Conservation (phyloP, 805 yeast species). For the Tetrapisispora taiwanensis region DNA sequence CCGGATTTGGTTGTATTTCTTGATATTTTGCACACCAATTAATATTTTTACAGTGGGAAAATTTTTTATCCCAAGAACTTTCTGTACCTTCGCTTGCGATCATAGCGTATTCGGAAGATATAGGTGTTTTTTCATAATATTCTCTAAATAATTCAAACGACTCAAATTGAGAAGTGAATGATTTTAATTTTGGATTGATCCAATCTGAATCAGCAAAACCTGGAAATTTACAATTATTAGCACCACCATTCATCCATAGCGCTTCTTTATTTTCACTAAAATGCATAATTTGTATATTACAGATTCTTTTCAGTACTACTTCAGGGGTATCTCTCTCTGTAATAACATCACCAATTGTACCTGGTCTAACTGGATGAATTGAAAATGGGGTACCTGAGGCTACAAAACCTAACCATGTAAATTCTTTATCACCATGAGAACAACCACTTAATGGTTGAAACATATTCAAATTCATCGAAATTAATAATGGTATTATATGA, state of each 20-base stretch:
- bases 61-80: neutral
- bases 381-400: constrained; percentile 42
- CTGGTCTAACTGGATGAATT: constrained; percentile 8
- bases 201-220: constrained; percentile 8
- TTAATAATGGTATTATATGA: constrained; percentile 42
- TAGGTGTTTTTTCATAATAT: constrained; percentile 4
- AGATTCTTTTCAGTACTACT: constrained; percentile 5
- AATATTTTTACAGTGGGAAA: neutral
- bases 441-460: constrained; percentile 37
- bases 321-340: constrained; percentile 2
- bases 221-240: constrained; percentile 11
- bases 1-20: neutral
- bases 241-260: constrained; percentile 17
- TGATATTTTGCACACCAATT: constrained; percentile 1
- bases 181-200: constrained; percentile 4
- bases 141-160: constrained; percentile 6
- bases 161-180: constrained; percentile 1
- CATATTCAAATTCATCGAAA: constrained; percentile 36
- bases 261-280: constrained; percentile 5
- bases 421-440: constrained; percentile 65
- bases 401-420: constrained; percentile 59
- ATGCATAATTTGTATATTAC: constrained; percentile 12
- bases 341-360: constrained; percentile 12
- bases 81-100: neutral
- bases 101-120: constrained; percentile 1